Percentiles rank a stretch among this genome's conserved stretches.
Conservation (phyloP, 805 yeast genomes). For the Nakazawaea wickerhamii region DNA sequence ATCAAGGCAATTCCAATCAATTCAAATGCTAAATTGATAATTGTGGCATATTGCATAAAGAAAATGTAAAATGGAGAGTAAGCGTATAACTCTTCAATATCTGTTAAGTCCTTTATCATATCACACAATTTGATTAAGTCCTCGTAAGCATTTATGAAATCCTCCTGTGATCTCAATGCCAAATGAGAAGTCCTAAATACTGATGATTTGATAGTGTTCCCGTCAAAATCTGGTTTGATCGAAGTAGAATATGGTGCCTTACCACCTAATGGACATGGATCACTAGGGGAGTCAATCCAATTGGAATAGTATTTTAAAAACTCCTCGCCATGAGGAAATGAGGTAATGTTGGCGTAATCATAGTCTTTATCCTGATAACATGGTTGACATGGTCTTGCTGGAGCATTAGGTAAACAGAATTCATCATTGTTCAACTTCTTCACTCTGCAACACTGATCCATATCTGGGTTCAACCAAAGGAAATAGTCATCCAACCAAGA, state of each 20-base stretch:
- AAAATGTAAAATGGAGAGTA: slow-evolving; percentile 91
- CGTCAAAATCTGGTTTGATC: slow-evolving; percentile 37
- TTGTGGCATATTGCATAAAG: slow-evolving; percentile 79
- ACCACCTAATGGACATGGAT: slow-evolving; percentile 93
- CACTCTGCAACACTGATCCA: slow-evolving; percentile 80
- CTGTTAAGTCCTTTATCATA: slow-evolving; percentile 39
- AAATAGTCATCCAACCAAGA: slow-evolving; percentile 93
- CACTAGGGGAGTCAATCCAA: slow-evolving; percentile 81
- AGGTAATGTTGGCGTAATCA: slow-evolving; percentile 71
- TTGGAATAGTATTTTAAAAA: slow-evolving; percentile 68
- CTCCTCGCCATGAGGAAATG: slow-evolving; percentile 67
- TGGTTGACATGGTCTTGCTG: slow-evolving; percentile 65
- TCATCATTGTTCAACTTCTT: slow-evolving; percentile 47
- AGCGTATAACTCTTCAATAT: slow-evolving; percentile 61
- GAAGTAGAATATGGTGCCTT: slow-evolving; percentile 81
- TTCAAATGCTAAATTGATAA: slow-evolving; percentile 51
- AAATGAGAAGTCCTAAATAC: slow-evolving; percentile 76
- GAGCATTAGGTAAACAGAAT: slow-evolving; percentile 61
- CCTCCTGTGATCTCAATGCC: slow-evolving; percentile 77
- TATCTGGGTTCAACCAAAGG: slow-evolving; percentile 78
- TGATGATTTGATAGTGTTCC: slow-evolving; percentile 43
- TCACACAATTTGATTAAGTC: slow-evolving; percentile 63
- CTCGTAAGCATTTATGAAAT: slow-evolving; percentile 75
- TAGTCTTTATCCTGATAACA: slow-evolving; percentile 60
- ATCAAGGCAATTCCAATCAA: slow-evolving; percentile 48